Percentiles rank a stretch among this genome's conserved stretches.
Conservation (phyloP, 164 flowering plant genomes). For the Houttuynia cordata region DNA sequence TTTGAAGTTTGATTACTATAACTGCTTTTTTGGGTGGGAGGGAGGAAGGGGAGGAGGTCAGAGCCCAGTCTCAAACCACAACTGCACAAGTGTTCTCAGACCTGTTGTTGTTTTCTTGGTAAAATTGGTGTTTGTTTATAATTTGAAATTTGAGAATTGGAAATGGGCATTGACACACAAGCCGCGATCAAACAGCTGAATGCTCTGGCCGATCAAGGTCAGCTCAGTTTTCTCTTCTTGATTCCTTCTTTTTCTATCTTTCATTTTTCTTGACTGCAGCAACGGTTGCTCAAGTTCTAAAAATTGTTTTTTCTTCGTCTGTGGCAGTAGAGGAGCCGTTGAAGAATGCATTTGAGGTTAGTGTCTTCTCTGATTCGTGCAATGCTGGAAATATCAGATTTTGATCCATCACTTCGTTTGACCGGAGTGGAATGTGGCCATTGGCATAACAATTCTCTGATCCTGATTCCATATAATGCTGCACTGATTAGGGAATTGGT, state of each 20-base stretch:
- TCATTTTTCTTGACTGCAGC: background rate
- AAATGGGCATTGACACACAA: constrained; percentile 36
- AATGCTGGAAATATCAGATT: background rate
- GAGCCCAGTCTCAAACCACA: too few species aligned
- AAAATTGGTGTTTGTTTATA: background rate
- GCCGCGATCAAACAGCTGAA: constrained; percentile 45
- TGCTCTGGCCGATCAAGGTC: constrained; percentile 43
- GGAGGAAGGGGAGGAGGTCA: too few species aligned
- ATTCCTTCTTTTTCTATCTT: background rate
- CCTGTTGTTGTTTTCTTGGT: background rate
- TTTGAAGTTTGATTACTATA: too few species aligned
- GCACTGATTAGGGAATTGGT: too few species aligned
- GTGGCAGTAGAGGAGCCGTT: constrained; percentile 22
- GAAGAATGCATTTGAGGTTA: constrained; percentile 23
- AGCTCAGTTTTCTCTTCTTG: constrained; percentile 1
- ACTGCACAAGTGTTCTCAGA: background rate
- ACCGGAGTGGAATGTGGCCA: background rate
- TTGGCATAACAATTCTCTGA: background rate
- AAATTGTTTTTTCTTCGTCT: too few species aligned
- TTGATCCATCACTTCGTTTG: background rate
- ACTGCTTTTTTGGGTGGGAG: too few species aligned
- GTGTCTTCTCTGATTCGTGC: constrained; percentile 1
- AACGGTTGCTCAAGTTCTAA: background rate
- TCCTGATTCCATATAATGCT: background rate
- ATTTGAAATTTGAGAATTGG: background rate